A percentile compares a stretch with the other conserved stretches of the same genome.
Evolutionary conservation across 106 monocot genomes (phyloP).

Genomic region (Cymbidium sinense): DNA sequence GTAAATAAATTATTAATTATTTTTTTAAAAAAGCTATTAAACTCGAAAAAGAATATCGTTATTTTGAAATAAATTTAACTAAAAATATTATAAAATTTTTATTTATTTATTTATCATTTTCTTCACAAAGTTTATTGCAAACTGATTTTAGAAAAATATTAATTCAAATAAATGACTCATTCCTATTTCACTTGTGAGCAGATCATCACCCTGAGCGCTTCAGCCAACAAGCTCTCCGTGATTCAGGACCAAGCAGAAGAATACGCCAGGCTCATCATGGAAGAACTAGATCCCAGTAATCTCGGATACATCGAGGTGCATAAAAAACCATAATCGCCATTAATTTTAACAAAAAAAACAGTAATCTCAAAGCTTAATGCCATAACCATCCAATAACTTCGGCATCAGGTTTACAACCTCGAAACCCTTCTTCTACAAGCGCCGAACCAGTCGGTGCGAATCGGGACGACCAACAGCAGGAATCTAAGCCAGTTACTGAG

Average conservation of each 20-base stretch:
- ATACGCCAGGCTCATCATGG: conserved; percentile 95
- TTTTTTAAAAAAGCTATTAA: no score
- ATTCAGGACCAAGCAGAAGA: conserved; percentile 90
- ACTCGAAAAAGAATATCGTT: no score
- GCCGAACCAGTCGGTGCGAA: conserved; percentile 32
- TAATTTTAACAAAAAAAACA: not conserved
- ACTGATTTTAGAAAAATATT: no score
- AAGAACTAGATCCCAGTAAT: conserved; percentile 81
- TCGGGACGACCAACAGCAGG: conserved; percentile 56
- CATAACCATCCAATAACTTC: no score
- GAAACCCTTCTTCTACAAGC: conserved; percentile 86
- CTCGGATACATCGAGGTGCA: conserved; percentile 86
- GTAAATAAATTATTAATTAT: no score
- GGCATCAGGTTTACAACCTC: conserved; percentile 68
- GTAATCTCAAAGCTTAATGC: not conserved
- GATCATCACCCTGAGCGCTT: conserved; percentile 88
- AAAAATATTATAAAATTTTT: no score
- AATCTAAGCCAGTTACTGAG: conserved; percentile 90
- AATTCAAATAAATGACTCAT: no score
- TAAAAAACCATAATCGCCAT: not conserved
- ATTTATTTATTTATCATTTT: no score
- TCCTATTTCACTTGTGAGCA: conserved; percentile 6
- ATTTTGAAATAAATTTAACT: no score
- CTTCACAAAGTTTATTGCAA: no score
- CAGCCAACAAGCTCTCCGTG: conserved; percentile 86